Evolutionary conservation across 148 eudicot species (phyloP).

Genomic region (Talinum fruticosum): DNA sequence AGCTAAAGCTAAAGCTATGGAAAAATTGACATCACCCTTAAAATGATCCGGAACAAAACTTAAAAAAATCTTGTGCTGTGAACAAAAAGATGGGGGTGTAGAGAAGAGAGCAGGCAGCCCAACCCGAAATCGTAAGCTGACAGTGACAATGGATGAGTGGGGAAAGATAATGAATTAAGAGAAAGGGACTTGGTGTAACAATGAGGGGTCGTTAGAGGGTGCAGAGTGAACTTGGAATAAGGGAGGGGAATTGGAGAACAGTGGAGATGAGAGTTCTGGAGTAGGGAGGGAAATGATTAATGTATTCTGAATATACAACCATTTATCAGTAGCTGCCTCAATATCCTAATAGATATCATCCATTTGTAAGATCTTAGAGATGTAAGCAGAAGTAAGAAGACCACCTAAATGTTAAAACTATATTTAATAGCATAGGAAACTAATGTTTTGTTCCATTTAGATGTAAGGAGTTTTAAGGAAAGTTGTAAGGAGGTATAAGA

Average conservation of each 20-base stretch:
- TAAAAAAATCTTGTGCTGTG: not conserved
- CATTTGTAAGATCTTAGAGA: not conserved
- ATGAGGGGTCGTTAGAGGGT: not conserved
- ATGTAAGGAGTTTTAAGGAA: too few relatives aligned
- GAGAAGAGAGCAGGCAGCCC: not conserved
- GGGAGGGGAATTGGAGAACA: not conserved
- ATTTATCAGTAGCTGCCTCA: not conserved
- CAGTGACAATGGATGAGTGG: not conserved
- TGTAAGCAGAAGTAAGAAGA: too few relatives aligned
- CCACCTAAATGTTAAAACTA: too few relatives aligned
- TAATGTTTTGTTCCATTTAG: too few relatives aligned
- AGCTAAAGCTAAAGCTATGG: not conserved
- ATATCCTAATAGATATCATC: not conserved
- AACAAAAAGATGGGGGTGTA: not conserved
- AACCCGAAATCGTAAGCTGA: not conserved
- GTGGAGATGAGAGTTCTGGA: not conserved
- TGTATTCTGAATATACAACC: not conserved
- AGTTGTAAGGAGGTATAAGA: too few relatives aligned
- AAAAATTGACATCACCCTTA: not conserved
- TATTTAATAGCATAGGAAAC: too few relatives aligned
- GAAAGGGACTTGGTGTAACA: not conserved
- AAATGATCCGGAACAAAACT: not conserved
- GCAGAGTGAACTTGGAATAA: not conserved
- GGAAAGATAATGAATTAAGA: too few relatives aligned
- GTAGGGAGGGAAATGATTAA: not conserved